These are phyloP conservation scores for Nakazawaea wyomingensis DNA, from an alignment of 805 yeast species.

Conservation along the genomic window DNA sequence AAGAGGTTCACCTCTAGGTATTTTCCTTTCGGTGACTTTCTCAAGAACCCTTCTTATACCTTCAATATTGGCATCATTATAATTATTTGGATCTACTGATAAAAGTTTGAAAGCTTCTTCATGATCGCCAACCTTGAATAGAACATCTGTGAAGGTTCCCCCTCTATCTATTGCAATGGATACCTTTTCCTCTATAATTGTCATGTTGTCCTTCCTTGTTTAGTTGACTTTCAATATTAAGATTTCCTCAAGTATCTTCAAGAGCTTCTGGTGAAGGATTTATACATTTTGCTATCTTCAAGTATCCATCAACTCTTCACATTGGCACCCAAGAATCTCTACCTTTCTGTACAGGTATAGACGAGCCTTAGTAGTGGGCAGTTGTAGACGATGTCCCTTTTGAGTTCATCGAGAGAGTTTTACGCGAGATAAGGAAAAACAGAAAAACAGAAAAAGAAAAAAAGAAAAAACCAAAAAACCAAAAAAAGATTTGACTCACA, in stretches of 20 bases:
- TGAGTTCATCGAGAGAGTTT: not conserved
- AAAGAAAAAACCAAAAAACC: no score
- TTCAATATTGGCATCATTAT: conserved; percentile 39
- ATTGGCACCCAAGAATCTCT: no score
- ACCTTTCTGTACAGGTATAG: not conserved
- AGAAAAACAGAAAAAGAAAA: no score
- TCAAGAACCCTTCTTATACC: conserved; percentile 37
- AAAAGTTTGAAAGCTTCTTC: conserved; percentile 35
- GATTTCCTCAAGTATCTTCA: not conserved
- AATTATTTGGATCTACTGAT: conserved; percentile 37
- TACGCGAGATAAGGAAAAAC: not conserved
- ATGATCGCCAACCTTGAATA: conserved; percentile 34
- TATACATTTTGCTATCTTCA: not conserved
- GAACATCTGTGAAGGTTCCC: conserved; percentile 32
- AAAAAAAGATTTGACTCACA: no score
- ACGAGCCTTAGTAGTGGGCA: not conserved
- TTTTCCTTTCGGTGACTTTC: conserved; percentile 22
- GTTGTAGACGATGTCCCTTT: conserved; percentile 1
- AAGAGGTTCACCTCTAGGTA: conserved; percentile 22
- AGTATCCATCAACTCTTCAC: not conserved
- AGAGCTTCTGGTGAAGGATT: not conserved
- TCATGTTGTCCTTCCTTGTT: not conserved
- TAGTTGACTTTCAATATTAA: no score
- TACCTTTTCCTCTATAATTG: conserved; percentile 4
- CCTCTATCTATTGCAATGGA: conserved; percentile 11